Evolutionary conservation across 1,139 yeast species (phyloP).

Genomic region (Blastobotrys arbuscula): DNA sequence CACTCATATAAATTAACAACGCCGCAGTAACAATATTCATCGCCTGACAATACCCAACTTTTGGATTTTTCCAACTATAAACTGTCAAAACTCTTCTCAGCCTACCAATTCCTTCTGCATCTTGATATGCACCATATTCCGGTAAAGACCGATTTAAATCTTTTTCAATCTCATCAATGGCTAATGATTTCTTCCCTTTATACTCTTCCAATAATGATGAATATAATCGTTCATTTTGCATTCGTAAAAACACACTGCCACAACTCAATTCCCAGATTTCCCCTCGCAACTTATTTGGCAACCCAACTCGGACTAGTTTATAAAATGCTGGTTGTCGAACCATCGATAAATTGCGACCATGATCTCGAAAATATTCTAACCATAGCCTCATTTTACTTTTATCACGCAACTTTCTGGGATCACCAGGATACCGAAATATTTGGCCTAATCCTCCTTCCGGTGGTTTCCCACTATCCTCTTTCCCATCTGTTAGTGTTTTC

Average conservation of each 20-base stretch:
- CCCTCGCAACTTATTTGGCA: slow-evolving; percentile 88
- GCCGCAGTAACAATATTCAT: slow-evolving; percentile 99
- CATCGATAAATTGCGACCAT: slow-evolving; percentile 79
- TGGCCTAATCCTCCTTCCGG: slow-evolving; percentile 87
- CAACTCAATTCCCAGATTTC: slow-evolving; percentile 93
- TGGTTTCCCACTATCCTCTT: slow-evolving; percentile 26
- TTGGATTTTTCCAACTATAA: slow-evolving; percentile 95
- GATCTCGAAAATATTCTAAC: slow-evolving; percentile 80
- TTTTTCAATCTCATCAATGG: slow-evolving; percentile 94
- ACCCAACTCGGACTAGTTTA: slow-evolving; percentile 78
- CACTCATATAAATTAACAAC: slow-evolving; percentile 84
- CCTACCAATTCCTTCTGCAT: slow-evolving; percentile 74
- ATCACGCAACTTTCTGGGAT: slow-evolving; percentile 69
- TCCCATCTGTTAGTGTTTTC: slow-evolving; percentile 27
- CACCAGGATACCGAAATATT: slow-evolving; percentile 82
- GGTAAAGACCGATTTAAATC: slow-evolving; percentile 92
- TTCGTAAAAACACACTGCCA: slow-evolving; percentile 76
- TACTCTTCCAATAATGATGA: slow-evolving; percentile 52
- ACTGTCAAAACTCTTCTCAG: slow-evolving; percentile 86
- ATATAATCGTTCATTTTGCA: slow-evolving; percentile 59
- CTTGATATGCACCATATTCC: slow-evolving; percentile 91
- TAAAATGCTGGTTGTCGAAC: slow-evolving; percentile 72
- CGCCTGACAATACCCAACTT: slow-evolving; percentile 97
- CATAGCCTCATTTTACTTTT: slow-evolving; percentile 84
- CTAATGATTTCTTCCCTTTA: slow-evolving; percentile 61